phyloP scores from a whole-genome alignment of 179 eudicot genomes.

The Beta lomatogona region DNA sequence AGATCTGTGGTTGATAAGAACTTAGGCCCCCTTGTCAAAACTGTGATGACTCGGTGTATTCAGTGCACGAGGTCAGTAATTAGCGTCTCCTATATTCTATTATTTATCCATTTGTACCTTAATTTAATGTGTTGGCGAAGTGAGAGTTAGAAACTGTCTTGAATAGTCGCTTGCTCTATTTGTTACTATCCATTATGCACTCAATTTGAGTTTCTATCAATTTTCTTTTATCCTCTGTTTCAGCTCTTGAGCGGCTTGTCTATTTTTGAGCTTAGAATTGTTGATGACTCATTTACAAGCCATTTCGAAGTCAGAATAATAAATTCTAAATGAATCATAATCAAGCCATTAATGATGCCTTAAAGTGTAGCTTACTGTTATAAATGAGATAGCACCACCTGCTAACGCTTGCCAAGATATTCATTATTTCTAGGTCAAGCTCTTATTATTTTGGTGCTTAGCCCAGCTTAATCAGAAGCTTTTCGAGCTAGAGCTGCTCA shows the following conservation, averaged over 20 bases:
- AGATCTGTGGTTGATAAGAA: slow-evolving; percentile 99
- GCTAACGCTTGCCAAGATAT: neutral
- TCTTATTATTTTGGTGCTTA: neutral
- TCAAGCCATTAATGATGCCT: neutral
- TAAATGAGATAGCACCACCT: neutral
- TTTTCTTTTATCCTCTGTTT: neutral
- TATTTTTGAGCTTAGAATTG: neutral
- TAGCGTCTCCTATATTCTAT: neutral
- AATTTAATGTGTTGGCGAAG: neutral
- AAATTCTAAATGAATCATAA: neutral
- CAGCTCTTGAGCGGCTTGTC: neutral
- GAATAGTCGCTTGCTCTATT: neutral
- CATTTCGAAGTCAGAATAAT: neutral
- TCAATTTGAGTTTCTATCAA: neutral
- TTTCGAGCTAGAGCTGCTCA: neutral
- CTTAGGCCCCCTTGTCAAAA: slow-evolving; percentile 95
- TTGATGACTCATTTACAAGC: neutral
- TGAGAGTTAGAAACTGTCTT: neutral
- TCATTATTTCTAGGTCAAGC: neutral
- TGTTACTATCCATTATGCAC: neutral
- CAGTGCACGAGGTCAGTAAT: slow-evolving; percentile 85
- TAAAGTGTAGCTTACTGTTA: neutral
- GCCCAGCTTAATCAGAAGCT: neutral
- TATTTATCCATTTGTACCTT: neutral
- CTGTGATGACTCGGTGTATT: slow-evolving; percentile 98